These are phyloP conservation scores for Magnusiomyces suaveolens DNA, from an alignment of 1,139 yeast genomes.

Conservation along the genomic window DNA sequence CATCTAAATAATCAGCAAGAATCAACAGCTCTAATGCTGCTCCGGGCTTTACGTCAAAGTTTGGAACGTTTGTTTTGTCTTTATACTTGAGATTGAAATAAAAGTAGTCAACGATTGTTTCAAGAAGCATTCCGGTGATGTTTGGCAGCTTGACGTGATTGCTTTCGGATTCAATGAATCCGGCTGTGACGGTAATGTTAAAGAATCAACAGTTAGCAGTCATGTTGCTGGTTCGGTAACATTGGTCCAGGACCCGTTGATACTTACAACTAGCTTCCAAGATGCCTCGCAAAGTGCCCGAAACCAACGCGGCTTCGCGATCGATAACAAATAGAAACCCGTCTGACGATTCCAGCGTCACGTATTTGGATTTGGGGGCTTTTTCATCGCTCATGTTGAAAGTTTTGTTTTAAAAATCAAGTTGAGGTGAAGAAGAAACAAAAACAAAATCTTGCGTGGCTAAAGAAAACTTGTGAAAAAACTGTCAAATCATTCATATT, in stretches of 20 bases:
- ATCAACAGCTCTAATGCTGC: constrained; percentile 84
- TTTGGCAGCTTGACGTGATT: constrained; percentile 44
- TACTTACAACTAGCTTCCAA: constrained; percentile 37
- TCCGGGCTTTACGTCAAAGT: constrained; percentile 86
- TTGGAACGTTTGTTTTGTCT: constrained; percentile 60
- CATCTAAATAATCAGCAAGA: constrained; percentile 82
- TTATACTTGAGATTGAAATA: constrained; percentile 66
- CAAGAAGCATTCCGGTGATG: constrained; percentile 64
- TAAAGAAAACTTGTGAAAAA: neutral
- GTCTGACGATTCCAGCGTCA: constrained; percentile 70
- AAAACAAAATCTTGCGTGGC: neutral
- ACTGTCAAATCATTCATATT: neutral
- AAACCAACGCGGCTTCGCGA: constrained; percentile 71
- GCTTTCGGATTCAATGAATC: constrained; percentile 44
- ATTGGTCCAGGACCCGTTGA: neutral
- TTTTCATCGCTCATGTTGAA: constrained; percentile 5
- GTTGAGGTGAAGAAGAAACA: neutral
- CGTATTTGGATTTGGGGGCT: constrained; percentile 30
- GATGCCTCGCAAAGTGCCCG: constrained; percentile 69
- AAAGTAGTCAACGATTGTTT: constrained; percentile 77
- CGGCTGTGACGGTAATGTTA: too few species aligned
- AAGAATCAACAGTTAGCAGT: too few species aligned
- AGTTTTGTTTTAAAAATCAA: neutral
- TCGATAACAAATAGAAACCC: constrained; percentile 54
- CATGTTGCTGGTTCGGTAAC: too few species aligned